These are phyloP conservation scores for Erythrobasidium hasegawianum DNA, from an alignment of 1,284 basidiomycete species.

Conservation along the genomic window DNA sequence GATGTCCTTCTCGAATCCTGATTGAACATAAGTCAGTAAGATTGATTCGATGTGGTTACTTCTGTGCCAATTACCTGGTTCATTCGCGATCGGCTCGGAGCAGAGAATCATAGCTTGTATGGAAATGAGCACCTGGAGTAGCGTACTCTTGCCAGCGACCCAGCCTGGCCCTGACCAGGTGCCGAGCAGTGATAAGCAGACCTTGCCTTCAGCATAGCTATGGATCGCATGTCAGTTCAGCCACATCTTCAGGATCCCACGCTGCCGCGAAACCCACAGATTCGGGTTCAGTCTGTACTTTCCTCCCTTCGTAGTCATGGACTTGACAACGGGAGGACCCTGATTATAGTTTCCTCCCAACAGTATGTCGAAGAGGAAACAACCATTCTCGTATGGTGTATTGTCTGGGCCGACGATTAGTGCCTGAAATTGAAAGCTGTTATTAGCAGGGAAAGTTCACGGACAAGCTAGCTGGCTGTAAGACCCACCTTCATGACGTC, in stretches of 20 bases:
- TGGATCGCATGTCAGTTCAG: slow-evolving; percentile 51
- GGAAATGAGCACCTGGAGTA: slow-evolving; percentile 81
- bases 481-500: slow-evolving; percentile 68
- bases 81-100: slow-evolving; percentile 82
- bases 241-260: too few relatives aligned
- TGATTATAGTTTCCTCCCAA: slow-evolving; percentile 76
- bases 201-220: slow-evolving; percentile 69
- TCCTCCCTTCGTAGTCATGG: slow-evolving; percentile 87
- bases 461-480: background rate
- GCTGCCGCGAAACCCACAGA: slow-evolving; percentile 59
- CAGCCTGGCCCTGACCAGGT: slow-evolving; percentile 81
- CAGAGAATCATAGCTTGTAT: slow-evolving; percentile 89
- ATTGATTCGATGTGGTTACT: too few relatives aligned
- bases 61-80: too few relatives aligned
- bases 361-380: slow-evolving; percentile 77
- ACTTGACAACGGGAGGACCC: slow-evolving; percentile 74
- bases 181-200: slow-evolving; percentile 82
- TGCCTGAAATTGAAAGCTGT: background rate
- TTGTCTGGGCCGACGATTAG: slow-evolving; percentile 60
- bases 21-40: too few relatives aligned
- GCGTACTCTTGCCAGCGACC: slow-evolving; percentile 76
- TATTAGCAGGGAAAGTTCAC: background rate
- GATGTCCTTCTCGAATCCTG: slow-evolving; percentile 58
- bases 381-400: slow-evolving; percentile 67
- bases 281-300: slow-evolving; percentile 87